A percentile compares a stretch with the other conserved stretches of the same genome.
Conservation (phyloP, 192 early-diverging fungal species). For the Chytriomyces hyalinus region DNA sequence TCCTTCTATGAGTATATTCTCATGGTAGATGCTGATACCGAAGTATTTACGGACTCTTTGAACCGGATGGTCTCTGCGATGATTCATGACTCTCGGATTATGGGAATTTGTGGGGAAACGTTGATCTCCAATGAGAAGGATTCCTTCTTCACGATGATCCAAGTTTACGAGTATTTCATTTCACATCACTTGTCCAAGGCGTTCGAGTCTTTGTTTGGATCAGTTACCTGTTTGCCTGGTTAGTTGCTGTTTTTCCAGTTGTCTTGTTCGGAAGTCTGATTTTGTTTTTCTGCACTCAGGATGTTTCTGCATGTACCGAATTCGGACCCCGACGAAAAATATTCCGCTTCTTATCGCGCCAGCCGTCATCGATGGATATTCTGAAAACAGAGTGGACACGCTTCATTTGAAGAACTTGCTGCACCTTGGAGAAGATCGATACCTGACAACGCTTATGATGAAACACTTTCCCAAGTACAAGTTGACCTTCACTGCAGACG, state of each 20-base stretch:
- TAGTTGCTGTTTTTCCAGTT: not conserved
- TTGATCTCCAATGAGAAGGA: conserved; percentile 86
- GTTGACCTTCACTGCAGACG: conserved; percentile 91
- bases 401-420: conserved; percentile 99
- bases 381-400: conserved; percentile 92
- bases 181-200: conserved; percentile 98
- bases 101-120: conserved; percentile 92
- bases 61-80: conserved; percentile 64
- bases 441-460: conserved; percentile 78
- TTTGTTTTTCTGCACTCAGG: conserved; percentile 56
- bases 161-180: conserved; percentile 97
- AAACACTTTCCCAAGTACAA: conserved; percentile 98
- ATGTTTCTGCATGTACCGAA: conserved; percentile 98
- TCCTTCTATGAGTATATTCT: conserved; percentile 74
- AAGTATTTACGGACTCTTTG: conserved; percentile 55
- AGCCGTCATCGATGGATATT: conserved; percentile 90
- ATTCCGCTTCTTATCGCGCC: conserved; percentile 89
- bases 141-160: conserved; percentile 96
- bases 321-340: conserved; percentile 88
- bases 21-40: conserved; percentile 70
- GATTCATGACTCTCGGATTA: conserved; percentile 64
- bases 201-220: conserved; percentile 97
- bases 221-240: conserved; percentile 96
- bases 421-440: conserved; percentile 98
- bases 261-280: not conserved